A percentile compares a stretch with the other conserved stretches of the same genome.
Conservation (phyloP, 257 asterid genomes). For the Leptodermis oblonga region DNA sequence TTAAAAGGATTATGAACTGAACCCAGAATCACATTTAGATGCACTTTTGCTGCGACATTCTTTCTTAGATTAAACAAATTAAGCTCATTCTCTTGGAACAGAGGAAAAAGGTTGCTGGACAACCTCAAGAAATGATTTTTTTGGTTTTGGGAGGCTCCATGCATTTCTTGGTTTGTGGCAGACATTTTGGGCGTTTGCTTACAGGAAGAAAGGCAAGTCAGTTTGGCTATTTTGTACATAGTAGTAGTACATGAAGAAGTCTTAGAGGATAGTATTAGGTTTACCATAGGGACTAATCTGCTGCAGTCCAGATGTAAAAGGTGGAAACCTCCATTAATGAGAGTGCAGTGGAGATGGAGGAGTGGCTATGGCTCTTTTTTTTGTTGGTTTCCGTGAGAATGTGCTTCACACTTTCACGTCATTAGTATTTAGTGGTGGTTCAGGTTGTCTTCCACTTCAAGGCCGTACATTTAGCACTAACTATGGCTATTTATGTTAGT, state of each 20-base stretch:
- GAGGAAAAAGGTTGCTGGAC: constrained; percentile 16
- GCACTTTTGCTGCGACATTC: no score
- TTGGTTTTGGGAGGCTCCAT: not conserved
- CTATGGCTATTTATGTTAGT: no score
- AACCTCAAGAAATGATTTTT: constrained; percentile 6
- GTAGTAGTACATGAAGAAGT: not conserved
- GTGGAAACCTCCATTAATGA: not conserved
- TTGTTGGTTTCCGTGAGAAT: not conserved
- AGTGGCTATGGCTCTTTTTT: no score
- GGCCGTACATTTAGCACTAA: no score
- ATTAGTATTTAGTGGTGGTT: no score
- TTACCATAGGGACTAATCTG: not conserved
- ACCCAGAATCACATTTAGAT: no score
- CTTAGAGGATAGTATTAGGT: not conserved
- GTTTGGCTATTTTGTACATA: constrained; percentile 37
- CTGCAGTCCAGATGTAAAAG: not conserved
- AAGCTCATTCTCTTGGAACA: constrained; percentile 12
- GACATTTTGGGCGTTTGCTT: constrained; percentile 16
- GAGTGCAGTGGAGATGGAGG: no score
- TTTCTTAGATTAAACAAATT: not conserved
- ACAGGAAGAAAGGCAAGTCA: constrained; percentile 38
- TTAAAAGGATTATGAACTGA: not conserved
- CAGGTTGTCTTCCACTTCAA: not conserved
- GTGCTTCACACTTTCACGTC: not conserved
- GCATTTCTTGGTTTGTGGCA: not conserved